phyloP scores from a whole-genome alignment of 192 early-diverging fungal species.

The Fimicolochytrium jonesii region DNA sequence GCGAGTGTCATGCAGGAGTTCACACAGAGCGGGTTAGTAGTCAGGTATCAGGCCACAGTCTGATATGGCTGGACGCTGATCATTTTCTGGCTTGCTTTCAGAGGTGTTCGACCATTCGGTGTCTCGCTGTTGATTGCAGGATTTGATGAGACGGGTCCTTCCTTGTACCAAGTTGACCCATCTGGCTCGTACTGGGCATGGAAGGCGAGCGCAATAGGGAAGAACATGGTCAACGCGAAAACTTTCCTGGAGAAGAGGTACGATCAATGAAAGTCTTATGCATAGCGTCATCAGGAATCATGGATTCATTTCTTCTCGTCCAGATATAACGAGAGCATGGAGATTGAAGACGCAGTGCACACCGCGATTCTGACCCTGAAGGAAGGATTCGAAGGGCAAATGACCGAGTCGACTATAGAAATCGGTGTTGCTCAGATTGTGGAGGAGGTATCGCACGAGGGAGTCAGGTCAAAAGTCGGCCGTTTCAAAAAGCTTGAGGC shows the following conservation, averaged over 20 bases:
- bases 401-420: constrained; percentile 94
- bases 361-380: constrained; percentile 98
- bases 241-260: constrained; percentile 98
- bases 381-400: constrained; percentile 98
- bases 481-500: constrained; percentile 79
- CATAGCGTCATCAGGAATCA: not conserved
- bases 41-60: too few relatives aligned
- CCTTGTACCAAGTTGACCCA: constrained; percentile 98
- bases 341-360: constrained; percentile 97
- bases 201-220: constrained; percentile 98
- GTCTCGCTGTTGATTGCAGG: constrained; percentile 96
- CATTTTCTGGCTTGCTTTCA: too few relatives aligned
- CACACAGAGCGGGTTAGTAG: constrained; percentile 87
- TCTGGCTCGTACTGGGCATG: constrained; percentile 98
- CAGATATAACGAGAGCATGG: constrained; percentile 86
- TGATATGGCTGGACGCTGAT: too few relatives aligned
- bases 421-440: constrained; percentile 75
- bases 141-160: constrained; percentile 84
- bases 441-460: constrained; percentile 48
- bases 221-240: constrained; percentile 99
- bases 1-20: constrained; percentile 98
- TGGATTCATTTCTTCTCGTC: not conserved
- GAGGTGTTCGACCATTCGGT: constrained; percentile 98
- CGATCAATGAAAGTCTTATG: not conserved
- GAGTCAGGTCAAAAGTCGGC: constrained; percentile 55